These are phyloP conservation scores for Melampsora larici-populina DNA, from an alignment of 1,284 basidiomycete genomes.

Conservation along the genomic window DNA sequence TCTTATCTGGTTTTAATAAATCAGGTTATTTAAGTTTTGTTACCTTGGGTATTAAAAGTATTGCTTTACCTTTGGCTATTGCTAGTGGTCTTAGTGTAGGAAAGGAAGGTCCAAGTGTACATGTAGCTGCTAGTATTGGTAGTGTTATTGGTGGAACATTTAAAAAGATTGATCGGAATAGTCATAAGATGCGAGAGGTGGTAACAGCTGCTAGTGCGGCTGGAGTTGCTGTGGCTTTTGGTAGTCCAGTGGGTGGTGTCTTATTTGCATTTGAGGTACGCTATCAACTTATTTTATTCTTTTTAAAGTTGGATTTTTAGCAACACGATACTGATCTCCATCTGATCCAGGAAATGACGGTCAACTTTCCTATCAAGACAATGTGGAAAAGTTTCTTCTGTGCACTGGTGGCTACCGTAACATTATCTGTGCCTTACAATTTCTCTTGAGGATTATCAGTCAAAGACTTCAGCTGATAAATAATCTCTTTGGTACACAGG, in stretches of 20 bases:
- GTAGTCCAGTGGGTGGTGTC: conserved; percentile 95
- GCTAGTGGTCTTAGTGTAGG: conserved; percentile 95
- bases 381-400: conserved; percentile 99
- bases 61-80: conserved; percentile 90
- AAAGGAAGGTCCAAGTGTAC: conserved; percentile 97
- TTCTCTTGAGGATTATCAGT: neutral
- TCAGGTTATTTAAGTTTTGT: conserved; percentile 85
- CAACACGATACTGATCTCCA: neutral
- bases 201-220: conserved; percentile 93
- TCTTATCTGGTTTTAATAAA: conserved; percentile 94
- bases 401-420: conserved; percentile 92
- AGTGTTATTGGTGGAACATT: conserved; percentile 80
- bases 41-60: conserved; percentile 85
- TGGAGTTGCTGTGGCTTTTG: conserved; percentile 95
- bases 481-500: conserved; percentile 57
- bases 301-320: neutral
- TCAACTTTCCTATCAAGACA: conserved; percentile 90
- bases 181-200: conserved; percentile 93
- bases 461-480: neutral
- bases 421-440: conserved; percentile 66
- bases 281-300: conserved; percentile 7
- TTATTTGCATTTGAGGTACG: conserved; percentile 69
- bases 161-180: conserved; percentile 69
- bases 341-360: conserved; percentile 81
- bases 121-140: conserved; percentile 92